Base-by-base conservation (phyloP, 129 eudicot genomes). In the Artemisia argyi region DNA sequence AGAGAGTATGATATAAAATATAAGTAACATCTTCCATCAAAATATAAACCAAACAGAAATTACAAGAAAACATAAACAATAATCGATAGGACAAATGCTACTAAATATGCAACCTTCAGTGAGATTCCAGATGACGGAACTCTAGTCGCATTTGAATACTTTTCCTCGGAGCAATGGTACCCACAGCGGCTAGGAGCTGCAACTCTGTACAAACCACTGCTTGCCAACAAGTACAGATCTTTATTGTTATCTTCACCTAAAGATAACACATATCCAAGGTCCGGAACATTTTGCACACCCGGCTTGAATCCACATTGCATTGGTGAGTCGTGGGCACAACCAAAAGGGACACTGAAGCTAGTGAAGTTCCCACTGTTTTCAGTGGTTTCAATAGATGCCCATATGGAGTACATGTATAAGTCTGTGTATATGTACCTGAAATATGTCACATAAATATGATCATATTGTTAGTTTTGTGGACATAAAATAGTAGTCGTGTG, bases 351-450 rank as follows among this genome's bases (percentile, higher is more conserved):
- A 64, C 16, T 74, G 59, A 12, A 63, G 62, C 79, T 65, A 15
- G 79, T 85, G 63, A 86, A 89, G 51, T 81, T 89, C 3, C 86
- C 94, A 32, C 91, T 89, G 73, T 85, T 76, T 71, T 71, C 71
- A 1, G 83, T 83, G 66, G 52, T 76, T 59, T 89, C 91, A 11
- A 59, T 87, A 35, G 91, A 90, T 59, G 85, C 71, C 97, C 97
- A 92, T 17, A 89, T 75, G 5, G 81, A 80, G 16, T 80, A 87
- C 15, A 73, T 93, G 74, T 89, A 92, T 10, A 92, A 84, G 83
- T 92, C 97, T 51, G 91, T 85, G 75, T 82, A 92, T 73, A 92
- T 55, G 64, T 89, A 92, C 85, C 97, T 92, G 89, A 51, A 77
- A 48, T 48, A 51, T 11, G 32, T 39, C 10, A 17, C 22, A 14